Evolutionary conservation across 306 rosid species (phyloP), one percentile per base, ranked within the genome.

Genomic region (Inga oerstediana): DNA sequence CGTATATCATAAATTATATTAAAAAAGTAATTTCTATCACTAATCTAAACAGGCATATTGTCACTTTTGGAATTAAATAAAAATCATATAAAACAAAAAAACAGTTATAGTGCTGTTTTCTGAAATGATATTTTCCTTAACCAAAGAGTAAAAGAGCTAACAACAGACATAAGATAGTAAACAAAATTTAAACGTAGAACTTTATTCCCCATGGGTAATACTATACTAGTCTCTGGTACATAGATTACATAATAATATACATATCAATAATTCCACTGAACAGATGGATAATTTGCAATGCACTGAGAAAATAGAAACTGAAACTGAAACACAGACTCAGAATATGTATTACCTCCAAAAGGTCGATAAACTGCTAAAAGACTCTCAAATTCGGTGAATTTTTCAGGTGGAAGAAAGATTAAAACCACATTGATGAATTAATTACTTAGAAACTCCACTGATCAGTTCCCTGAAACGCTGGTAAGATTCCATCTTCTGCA

Each of bases 401-500:
- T 88, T 78, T 81, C 9, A 81, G 84, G 82, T 78, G 84, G 79
- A 81, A 73, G 84, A 64, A 83, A 77, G 75, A 86, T 72, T 35
- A 72, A 39, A 6, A 79, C 54, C 71, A 13, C 12, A 68, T 39
- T 68, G 16, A 39, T 70, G 17, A 67, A 68, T 39, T 70, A 37
- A 77, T 80, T 84, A 85, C 41, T 24, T 62, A 78, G 41, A 59
- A 59, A 16, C 86, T 35, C 90, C 54, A 44, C 85, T 84, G 8
- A 88, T 82, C 91, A 82, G 81, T 30, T 91, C 91, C 86, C 22
- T 73, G 86, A 84, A 87, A 22, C 94, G 91, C 75, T 89, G 94
- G 72, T 89, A 83, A 24, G 98, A 95, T 88, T 95, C 97, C 32
- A 90, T 91, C 81, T 98, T 85, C 90, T 93, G 94, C 46, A 93